These are phyloP conservation scores for Oryza coarctata DNA, from an alignment of 176 grass and related monocot genomes.

Conservation along the genomic window DNA sequence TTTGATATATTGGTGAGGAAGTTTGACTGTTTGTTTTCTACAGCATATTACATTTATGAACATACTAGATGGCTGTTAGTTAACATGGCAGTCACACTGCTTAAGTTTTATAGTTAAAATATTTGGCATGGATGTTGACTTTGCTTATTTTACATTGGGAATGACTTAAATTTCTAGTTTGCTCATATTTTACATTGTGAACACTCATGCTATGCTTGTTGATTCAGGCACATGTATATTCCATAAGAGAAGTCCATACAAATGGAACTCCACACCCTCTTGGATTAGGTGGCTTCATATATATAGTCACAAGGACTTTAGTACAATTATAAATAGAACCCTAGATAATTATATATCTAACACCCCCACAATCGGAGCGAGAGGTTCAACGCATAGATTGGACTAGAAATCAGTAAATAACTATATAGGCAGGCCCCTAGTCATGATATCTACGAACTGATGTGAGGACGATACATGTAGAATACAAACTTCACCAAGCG, in stretches of 20 bases:
- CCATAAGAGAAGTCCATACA: conserved; percentile 49
- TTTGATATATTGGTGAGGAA: background rate
- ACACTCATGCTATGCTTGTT: conserved; percentile 37
- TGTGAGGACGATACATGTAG: too few species aligned
- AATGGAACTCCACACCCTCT: too few species aligned
- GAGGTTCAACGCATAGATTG: too few species aligned
- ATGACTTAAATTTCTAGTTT: background rate
- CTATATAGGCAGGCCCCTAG: too few species aligned
- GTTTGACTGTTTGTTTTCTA: background rate
- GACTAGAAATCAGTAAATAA: too few species aligned
- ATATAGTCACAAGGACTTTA: too few species aligned
- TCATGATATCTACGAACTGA: too few species aligned
- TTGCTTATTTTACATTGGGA: background rate
- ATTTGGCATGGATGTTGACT: conserved; percentile 12
- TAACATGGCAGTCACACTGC: background rate
- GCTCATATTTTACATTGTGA: background rate
- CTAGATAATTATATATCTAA: too few species aligned
- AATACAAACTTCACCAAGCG: too few species aligned
- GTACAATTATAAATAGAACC: too few species aligned
- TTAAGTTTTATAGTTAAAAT: background rate
- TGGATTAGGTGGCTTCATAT: too few species aligned
- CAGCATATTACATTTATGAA: background rate
- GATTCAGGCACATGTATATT: conserved; percentile 92
- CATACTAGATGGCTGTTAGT: background rate
- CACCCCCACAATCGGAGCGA: too few species aligned